These are phyloP conservation scores for Prunus salicina DNA, from an alignment of 306 rosid genomes.

Conservation along the genomic window DNA sequence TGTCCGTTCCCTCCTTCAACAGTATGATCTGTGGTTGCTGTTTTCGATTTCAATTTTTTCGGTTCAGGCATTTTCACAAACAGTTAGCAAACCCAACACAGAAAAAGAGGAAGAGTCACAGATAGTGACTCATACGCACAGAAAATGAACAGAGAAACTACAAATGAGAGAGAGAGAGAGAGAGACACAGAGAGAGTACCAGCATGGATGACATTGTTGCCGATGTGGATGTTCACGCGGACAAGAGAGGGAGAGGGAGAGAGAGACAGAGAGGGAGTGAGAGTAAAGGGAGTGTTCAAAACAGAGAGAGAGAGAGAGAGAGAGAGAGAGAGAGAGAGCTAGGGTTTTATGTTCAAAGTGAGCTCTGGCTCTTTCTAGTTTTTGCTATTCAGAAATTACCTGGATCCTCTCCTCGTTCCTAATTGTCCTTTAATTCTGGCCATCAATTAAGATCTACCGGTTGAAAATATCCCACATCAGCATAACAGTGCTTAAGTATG, in stretches of 20 bases:
- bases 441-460: background rate
- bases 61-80: slow-evolving; percentile 26
- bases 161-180: background rate
- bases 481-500: background rate
- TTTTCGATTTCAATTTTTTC: slow-evolving; percentile 15
- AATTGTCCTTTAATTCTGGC: background rate
- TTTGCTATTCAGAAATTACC: background rate
- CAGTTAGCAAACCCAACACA: slow-evolving; percentile 7
- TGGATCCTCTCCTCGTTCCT: background rate
- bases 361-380: background rate
- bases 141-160: background rate
- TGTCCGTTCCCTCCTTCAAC: slow-evolving; percentile 92
- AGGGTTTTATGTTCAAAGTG: background rate
- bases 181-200: slow-evolving; percentile 36
- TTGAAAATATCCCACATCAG: background rate
- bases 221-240: slow-evolving; percentile 15
- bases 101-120: background rate
- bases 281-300: too few species aligned
- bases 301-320: background rate
- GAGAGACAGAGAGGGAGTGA: background rate
- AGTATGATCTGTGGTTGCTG: slow-evolving; percentile 99
- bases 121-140: background rate
- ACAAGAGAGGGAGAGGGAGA: background rate
- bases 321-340: background rate
- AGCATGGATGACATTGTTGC: slow-evolving; percentile 84